phyloP scores from a whole-genome alignment of 2,329 filamentous ascomycete species.

The Pyrenophora graminea region DNA sequence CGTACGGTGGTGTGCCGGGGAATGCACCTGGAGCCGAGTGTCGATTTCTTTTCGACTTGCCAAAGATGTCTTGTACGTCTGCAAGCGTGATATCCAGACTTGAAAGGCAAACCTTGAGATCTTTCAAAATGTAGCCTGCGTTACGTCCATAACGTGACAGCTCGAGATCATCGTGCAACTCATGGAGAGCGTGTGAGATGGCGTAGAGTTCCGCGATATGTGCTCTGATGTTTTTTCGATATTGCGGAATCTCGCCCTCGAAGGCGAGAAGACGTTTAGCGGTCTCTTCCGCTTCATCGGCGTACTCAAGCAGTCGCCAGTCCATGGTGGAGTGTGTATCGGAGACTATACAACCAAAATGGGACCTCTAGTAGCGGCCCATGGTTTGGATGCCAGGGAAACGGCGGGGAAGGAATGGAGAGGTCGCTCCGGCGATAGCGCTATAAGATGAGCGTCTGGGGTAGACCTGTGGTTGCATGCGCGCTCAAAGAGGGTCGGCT shows the following conservation, averaged over 20 bases:
- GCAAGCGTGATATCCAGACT: conserved; percentile 58
- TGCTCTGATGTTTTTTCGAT: conserved; percentile 58
- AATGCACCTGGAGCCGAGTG: conserved; percentile 39
- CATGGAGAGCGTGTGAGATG: conserved; percentile 57
- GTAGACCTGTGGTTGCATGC: conserved; percentile 31
- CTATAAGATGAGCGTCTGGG: conserved; percentile 32
- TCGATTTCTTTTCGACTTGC: conserved; percentile 40
- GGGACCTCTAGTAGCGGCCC: conserved; percentile 19
- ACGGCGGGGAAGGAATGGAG: conserved; percentile 15
- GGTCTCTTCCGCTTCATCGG: conserved; percentile 58
- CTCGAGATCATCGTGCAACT: conserved; percentile 52
- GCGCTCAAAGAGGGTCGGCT: conserved; percentile 30
- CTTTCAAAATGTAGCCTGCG: conserved; percentile 48
- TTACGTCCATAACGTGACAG: conserved; percentile 46
- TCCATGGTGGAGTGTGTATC: conserved; percentile 43
- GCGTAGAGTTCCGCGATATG: conserved; percentile 60
- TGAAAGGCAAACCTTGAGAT: conserved; percentile 54
- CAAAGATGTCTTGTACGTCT: conserved; percentile 52
- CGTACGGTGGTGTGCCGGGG: conserved; percentile 49
- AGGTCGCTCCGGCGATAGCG: conserved; percentile 30
- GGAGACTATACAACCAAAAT: conserved; percentile 25
- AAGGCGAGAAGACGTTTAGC: conserved; percentile 57
- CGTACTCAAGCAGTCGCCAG: conserved; percentile 45
- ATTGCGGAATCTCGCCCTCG: conserved; percentile 55
- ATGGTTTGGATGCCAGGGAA: conserved; percentile 20